Base-by-base conservation (phyloP, 2,329 filamentous ascomycete species). In the Fusarium heterosporum region DNA sequence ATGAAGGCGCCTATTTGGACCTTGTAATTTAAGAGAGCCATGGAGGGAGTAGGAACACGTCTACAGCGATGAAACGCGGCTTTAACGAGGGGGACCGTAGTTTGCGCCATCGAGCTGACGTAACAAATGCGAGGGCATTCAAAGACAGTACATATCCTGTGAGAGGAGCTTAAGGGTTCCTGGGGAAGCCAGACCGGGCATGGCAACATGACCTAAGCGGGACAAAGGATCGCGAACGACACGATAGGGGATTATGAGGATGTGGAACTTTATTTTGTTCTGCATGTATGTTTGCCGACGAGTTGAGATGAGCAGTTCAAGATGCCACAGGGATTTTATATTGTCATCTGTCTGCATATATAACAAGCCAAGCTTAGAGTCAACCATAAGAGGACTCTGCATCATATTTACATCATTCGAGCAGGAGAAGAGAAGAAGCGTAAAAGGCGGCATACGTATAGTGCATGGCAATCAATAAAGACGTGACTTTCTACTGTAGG, bases 1-100 rank as follows among this genome's bases (percentile, higher is more conserved):
- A 81, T 88, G 63, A 93, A 93, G 80, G 90, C 92, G 19, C 91
- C 91, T 14, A 89, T 94, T 30, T 95, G 88, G 88, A 84, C 84
- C 12, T 67, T 89, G 28, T 73, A 43, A 61, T 22, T 22, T 6
- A 26, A 40, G 30, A 61, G 56, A 48, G 34, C 16, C 32, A 3
- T 43, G 30, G 34, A 45, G 30, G 38, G 32, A 12, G n/a, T n/a
- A n/a, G n/a, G n/a, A 47, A 29, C 30, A 32, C 36, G n/a, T 49
- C 26, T 43, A 46, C 11, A 30, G 60, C 34, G 32, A 30, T 47
- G 14, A 41, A 38, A 34, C n/a, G n/a, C 28, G 25, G 26, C 36
- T 25, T 9, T 45, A 40, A 34, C 32, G 55, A 49, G 46, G 34
- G 51, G 59, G 41, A 41, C n/a, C 55, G 32, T 38, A 45, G 38